These are phyloP conservation scores for Aspergillus homomorphus DNA, from an alignment of 495 filamentous ascomycete species.

Conservation along the genomic window DNA sequence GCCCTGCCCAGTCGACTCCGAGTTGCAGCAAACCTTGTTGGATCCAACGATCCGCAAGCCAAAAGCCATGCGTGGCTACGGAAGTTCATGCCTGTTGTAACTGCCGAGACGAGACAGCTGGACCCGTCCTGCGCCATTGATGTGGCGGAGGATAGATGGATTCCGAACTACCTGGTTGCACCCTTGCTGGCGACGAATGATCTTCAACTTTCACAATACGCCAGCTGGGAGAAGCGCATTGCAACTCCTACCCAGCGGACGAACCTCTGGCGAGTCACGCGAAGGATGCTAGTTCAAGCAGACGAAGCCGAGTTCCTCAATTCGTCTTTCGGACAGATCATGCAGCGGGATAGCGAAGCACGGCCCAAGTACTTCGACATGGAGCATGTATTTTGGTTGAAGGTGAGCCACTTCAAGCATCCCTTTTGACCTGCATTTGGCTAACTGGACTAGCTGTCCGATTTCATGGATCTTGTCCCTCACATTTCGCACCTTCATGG, in stretches of 20 bases:
- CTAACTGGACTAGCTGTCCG: slow-evolving; percentile 55
- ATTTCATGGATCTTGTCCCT: slow-evolving; percentile 70
- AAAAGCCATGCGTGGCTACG: slow-evolving; percentile 43
- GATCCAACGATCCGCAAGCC: slow-evolving; percentile 45
- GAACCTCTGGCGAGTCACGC: slow-evolving; percentile 54
- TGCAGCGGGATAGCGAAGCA: slow-evolving; percentile 47
- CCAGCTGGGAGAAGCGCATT: slow-evolving; percentile 61
- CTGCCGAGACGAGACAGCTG: slow-evolving; percentile 47
- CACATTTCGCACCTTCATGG: slow-evolving; percentile 66
- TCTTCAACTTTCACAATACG: slow-evolving; percentile 67
- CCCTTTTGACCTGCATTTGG: not conserved
- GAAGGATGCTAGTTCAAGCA: slow-evolving; percentile 47
- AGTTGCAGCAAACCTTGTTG: slow-evolving; percentile 46
- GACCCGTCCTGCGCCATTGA: slow-evolving; percentile 40
- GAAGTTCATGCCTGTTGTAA: slow-evolving; percentile 52
- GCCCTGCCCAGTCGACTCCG: slow-evolving; percentile 51
- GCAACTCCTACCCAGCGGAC: slow-evolving; percentile 45
- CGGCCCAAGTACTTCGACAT: slow-evolving; percentile 52
- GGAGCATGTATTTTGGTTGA: slow-evolving; percentile 73
- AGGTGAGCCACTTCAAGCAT: slow-evolving; percentile 44
- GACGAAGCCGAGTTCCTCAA: slow-evolving; percentile 35
- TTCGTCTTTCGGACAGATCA: slow-evolving; percentile 42
- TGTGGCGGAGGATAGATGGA: slow-evolving; percentile 61
- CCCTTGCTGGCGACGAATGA: slow-evolving; percentile 75
- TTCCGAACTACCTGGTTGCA: slow-evolving; percentile 73